These are phyloP conservation scores for Naganishia vishniacii DNA, from an alignment of 768 basidiomycete species.

Conservation along the genomic window DNA sequence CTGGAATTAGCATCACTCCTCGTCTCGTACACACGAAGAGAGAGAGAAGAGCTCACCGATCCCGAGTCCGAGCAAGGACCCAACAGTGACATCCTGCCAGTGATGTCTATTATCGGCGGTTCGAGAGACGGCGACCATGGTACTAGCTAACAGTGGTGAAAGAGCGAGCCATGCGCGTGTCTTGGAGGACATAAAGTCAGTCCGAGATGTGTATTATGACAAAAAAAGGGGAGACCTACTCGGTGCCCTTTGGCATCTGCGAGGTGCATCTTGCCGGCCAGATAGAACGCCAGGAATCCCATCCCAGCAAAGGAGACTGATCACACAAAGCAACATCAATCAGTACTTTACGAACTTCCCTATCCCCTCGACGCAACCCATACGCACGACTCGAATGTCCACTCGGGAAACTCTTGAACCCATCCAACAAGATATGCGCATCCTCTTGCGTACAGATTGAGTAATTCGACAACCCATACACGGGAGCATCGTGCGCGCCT, in stretches of 20 bases:
- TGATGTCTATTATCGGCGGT: constrained; percentile 93
- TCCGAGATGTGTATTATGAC: background rate
- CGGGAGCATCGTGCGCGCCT: constrained; percentile 60
- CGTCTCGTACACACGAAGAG: too few relatives aligned
- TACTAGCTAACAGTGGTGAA: constrained; percentile 68
- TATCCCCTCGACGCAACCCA: background rate
- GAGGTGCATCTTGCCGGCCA: constrained; percentile 86
- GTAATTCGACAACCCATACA: constrained; percentile 66
- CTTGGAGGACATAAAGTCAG: constrained; percentile 21
- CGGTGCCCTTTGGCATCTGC: constrained; percentile 72
- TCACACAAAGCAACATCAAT: too few relatives aligned
- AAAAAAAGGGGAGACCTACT: constrained; percentile 46
- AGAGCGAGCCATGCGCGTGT: constrained; percentile 68
- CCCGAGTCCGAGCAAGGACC: constrained; percentile 65
- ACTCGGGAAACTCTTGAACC: constrained; percentile 86
- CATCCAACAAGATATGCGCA: constrained; percentile 61
- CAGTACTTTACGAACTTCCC: too few relatives aligned
- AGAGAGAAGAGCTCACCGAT: too few relatives aligned
- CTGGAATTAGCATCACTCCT: too few relatives aligned
- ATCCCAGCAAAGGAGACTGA: constrained; percentile 85
- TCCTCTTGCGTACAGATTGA: constrained; percentile 71
- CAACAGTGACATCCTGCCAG: constrained; percentile 84
- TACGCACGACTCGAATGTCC: constrained; percentile 79
- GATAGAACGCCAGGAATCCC: constrained; percentile 78
- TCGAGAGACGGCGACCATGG: constrained; percentile 56